Evolutionary conservation across 331 rosid species (phyloP), one percentile per base, ranked within the genome.

Genomic region (Cydonia oblonga): DNA sequence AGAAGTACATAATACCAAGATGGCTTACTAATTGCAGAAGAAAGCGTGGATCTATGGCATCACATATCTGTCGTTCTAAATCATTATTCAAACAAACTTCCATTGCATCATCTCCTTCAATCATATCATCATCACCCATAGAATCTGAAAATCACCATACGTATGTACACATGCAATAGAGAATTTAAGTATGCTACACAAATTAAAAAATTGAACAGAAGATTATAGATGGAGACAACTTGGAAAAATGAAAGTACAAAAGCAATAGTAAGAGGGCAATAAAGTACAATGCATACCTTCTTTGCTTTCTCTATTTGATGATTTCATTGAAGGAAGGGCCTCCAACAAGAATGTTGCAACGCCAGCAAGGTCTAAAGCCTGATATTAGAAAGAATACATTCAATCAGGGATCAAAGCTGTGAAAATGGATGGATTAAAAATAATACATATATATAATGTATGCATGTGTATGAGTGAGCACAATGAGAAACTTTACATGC

Each of bases 361-460:
- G 69, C 90, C 84, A 81, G 98, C 96, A 84, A 93, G 89, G 82
- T 86, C 92, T 68, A 85, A 67, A 26, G 97, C 98, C 98, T 93
- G 82, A 68, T 75, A 66, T 63, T 24, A 67, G 16, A 68, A 32
- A 70, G 67, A 25, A 51, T 49, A 22, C 14, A 35, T 49, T 15
- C 9, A 68, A 59, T 68, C 9, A 10, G 40, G 68, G 40, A 38
- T 16, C 14, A 23, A 35, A 63, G 42, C 67, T 26, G 7, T 58
- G 11, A 71, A 71, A 18, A 23, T 5, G 18, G 67, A 24, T 40
- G 67, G 20, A 71, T 19, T 58, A 35, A 9, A 9, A 26, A 57
- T 71, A 35, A 40, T 44, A 57, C 26, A 38, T 18, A 6, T 11
- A 64, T n/a, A 16, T 5, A 35, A 6, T 18, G 13, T 24, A 24